These are phyloP conservation scores for Dissophora ornata DNA, from an alignment of 192 early-diverging fungal species.

Conservation along the genomic window DNA sequence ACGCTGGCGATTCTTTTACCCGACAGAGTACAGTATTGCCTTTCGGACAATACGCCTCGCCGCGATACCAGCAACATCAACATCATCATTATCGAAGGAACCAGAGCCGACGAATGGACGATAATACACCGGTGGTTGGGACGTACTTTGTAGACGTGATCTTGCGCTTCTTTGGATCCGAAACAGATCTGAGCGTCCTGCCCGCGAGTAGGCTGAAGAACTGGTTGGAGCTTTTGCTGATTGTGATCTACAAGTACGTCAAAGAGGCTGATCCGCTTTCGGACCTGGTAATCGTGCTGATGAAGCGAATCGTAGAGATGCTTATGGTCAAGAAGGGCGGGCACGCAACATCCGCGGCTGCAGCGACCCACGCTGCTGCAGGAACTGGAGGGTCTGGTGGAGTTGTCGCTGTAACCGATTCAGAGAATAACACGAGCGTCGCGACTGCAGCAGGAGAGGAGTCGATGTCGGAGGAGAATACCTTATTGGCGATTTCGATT, in stretches of 20 bases:
- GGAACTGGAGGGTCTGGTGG: too few relatives aligned
- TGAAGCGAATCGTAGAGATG: constrained; percentile 54
- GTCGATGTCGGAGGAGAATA: constrained; percentile 64
- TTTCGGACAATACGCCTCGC: constrained; percentile 1
- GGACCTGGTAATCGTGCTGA: constrained; percentile 40
- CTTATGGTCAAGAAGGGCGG: constrained; percentile 29
- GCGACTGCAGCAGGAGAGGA: constrained; percentile 15
- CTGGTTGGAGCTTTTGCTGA: constrained; percentile 66
- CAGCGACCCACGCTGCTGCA: neutral
- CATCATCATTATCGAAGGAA: constrained; percentile 44
- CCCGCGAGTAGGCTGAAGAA: constrained; percentile 60
- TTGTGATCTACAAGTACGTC: constrained; percentile 68
- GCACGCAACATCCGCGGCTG: neutral
- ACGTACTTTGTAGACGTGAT: constrained; percentile 65
- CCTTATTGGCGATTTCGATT: constrained; percentile 63
- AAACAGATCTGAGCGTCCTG: constrained; percentile 57
- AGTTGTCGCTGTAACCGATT: too few relatives aligned
- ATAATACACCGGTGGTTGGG: constrained; percentile 51
- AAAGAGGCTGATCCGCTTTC: constrained; percentile 39
- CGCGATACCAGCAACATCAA: constrained; percentile 39
- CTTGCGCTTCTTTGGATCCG: constrained; percentile 63
- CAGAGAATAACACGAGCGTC: neutral
- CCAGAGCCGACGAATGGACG: constrained; percentile 20
- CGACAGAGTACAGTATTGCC: constrained; percentile 2
- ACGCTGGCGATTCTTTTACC: neutral